Conservation (phyloP, 495 filamentous ascomycete genomes). For the Penicillium pancosmium region DNA sequence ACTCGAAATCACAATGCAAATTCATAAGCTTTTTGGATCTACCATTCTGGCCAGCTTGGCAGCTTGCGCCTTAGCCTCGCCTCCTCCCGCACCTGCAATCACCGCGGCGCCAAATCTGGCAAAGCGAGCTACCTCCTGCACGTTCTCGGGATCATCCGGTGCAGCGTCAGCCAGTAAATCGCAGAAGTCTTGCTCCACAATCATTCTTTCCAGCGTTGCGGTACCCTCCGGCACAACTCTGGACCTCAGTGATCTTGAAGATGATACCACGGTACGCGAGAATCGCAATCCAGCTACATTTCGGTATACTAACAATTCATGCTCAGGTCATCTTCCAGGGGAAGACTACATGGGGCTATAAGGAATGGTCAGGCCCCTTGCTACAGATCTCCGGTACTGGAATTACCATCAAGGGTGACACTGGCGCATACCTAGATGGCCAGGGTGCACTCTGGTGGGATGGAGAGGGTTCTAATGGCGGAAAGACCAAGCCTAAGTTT, state of each 20-base stretch:
- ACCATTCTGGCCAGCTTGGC: slow-evolving; percentile 14
- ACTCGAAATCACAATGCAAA: neutral
- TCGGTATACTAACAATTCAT: neutral
- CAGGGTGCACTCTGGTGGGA: slow-evolving; percentile 56
- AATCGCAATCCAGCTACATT: neutral
- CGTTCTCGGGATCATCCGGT: slow-evolving; percentile 26
- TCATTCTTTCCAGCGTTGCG: slow-evolving; percentile 48
- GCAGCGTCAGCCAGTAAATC: slow-evolving; percentile 40
- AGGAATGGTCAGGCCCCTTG: slow-evolving; percentile 55
- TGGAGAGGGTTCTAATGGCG: slow-evolving; percentile 53
- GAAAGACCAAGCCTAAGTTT: slow-evolving; percentile 61
- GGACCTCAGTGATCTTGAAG: slow-evolving; percentile 48
- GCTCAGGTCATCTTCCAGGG: slow-evolving; percentile 54
- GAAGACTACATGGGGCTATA: slow-evolving; percentile 55
- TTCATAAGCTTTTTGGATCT: neutral
- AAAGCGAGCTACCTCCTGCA: slow-evolving; percentile 24
- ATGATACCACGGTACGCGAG: slow-evolving; percentile 42
- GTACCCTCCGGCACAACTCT: slow-evolving; percentile 57
- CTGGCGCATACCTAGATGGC: slow-evolving; percentile 46
- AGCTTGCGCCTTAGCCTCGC: slow-evolving; percentile 18
- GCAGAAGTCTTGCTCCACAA: slow-evolving; percentile 54
- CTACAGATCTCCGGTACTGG: slow-evolving; percentile 49
- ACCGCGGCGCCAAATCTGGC: slow-evolving; percentile 28
- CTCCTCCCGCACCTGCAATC: slow-evolving; percentile 26
- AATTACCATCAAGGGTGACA: slow-evolving; percentile 49